These are phyloP conservation scores for Fusarium sp. DNA, from an alignment of 2,329 filamentous ascomycete species.

Conservation along the genomic window DNA sequence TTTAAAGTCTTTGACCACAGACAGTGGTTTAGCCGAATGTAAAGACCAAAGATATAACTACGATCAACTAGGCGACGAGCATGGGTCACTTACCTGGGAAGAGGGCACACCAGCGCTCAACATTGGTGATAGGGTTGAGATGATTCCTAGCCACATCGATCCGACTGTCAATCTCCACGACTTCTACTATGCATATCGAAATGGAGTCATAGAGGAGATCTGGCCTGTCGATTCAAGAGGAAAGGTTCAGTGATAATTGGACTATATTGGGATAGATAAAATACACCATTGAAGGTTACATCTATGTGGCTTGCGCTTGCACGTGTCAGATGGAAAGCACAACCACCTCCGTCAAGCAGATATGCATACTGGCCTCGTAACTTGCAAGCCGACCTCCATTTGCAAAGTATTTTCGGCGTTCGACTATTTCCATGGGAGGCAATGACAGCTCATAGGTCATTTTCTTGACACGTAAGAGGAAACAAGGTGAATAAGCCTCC, in stretches of 20 bases:
- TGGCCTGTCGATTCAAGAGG: constrained; percentile 41
- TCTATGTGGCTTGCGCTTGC: too few relatives aligned
- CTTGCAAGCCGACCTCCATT: too few relatives aligned
- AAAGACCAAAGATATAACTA: constrained; percentile 29
- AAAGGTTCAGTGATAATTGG: constrained; percentile 34
- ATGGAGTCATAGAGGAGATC: constrained; percentile 26
- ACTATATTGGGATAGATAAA: too few relatives aligned
- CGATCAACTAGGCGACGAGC: constrained; percentile 33
- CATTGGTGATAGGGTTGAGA: constrained; percentile 34
- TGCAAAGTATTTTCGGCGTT: too few relatives aligned
- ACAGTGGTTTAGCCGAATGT: constrained; percentile 40
- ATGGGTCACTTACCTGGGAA: constrained; percentile 34
- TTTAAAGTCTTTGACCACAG: constrained; percentile 34
- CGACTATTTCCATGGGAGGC: too few relatives aligned
- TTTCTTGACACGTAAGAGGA: too few relatives aligned
- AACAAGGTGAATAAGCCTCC: too few relatives aligned
- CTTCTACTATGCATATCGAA: constrained; percentile 36
- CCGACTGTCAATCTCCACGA: constrained; percentile 44
- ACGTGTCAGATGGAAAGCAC: too few relatives aligned
- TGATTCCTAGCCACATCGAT: constrained; percentile 44
- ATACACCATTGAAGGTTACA: too few relatives aligned
- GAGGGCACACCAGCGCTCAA: constrained; percentile 14
- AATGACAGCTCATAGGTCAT: too few relatives aligned
- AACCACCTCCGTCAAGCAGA: too few relatives aligned
- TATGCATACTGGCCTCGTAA: too few relatives aligned